Evolutionary conservation across 2,329 filamentous ascomycete species (phyloP).

Genomic region (Cercospora sojina): DNA sequence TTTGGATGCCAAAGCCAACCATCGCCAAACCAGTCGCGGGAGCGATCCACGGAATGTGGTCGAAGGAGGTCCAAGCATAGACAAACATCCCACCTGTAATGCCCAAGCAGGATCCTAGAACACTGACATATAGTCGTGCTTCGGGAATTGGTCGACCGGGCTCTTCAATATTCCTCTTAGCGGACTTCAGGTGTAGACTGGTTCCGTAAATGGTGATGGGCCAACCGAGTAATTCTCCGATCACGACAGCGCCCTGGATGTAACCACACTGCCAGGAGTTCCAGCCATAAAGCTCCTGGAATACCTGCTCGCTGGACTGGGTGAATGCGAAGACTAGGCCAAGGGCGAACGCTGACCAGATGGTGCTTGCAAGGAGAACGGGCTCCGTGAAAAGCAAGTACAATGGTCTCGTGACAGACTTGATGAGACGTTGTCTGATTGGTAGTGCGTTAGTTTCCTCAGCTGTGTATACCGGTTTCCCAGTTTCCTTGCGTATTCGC

Average conservation of each 20-base stretch:
- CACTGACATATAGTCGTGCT: slow-evolving; percentile 47
- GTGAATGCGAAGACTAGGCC: slow-evolving; percentile 53
- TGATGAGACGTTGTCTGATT: slow-evolving; percentile 38
- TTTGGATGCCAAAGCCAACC: slow-evolving; percentile 52
- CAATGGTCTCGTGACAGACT: slow-evolving; percentile 33
- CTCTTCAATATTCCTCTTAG: slow-evolving; percentile 39
- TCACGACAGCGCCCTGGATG: slow-evolving; percentile 47
- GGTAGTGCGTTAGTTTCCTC: slow-evolving; percentile 39
- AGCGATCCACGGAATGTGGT: slow-evolving; percentile 48
- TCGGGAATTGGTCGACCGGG: slow-evolving; percentile 45
- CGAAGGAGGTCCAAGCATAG: slow-evolving; percentile 52
- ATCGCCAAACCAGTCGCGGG: slow-evolving; percentile 50
- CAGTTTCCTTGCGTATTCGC: slow-evolving; percentile 36
- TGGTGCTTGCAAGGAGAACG: slow-evolving; percentile 49
- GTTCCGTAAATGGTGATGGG: slow-evolving; percentile 37
- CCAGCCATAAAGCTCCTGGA: slow-evolving; percentile 43
- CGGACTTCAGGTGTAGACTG: slow-evolving; percentile 45
- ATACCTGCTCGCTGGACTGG: slow-evolving; percentile 49
- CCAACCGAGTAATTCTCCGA: slow-evolving; percentile 49
- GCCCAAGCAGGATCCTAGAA: slow-evolving; percentile 48
- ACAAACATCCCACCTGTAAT: slow-evolving; percentile 52
- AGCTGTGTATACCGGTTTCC: slow-evolving; percentile 32
- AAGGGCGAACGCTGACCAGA: slow-evolving; percentile 51
- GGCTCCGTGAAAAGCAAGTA: slow-evolving; percentile 52
- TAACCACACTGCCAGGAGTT: slow-evolving; percentile 46